Conservation (phyloP, 2,329 filamentous ascomycete species). For the Hypoxylon sp. region DNA sequence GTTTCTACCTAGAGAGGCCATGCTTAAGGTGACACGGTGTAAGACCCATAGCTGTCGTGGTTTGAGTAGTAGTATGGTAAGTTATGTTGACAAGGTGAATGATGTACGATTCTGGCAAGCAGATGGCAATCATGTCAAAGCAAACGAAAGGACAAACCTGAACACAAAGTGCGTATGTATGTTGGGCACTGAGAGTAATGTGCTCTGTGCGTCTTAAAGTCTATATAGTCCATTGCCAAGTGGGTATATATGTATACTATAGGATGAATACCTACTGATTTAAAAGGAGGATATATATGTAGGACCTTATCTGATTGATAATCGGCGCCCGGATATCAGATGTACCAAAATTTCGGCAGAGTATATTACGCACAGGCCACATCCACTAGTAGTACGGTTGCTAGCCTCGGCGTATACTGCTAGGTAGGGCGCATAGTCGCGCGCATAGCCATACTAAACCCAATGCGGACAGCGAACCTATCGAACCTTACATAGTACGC, state of each 20-base stretch:
- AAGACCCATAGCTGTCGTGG: neutral
- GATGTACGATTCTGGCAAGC: slow-evolving; percentile 12
- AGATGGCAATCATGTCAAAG: slow-evolving; percentile 10
- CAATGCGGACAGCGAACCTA: neutral
- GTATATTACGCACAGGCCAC: slow-evolving; percentile 22
- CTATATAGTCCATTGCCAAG: neutral
- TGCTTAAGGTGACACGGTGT: neutral
- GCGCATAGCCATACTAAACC: slow-evolving; percentile 12
- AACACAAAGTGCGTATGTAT: neutral
- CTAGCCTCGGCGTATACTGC: no score
- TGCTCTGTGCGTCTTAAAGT: neutral
- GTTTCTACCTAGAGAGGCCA: neutral
- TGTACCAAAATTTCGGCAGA: neutral
- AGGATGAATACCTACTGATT: no score
- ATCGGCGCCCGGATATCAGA: slow-evolving; percentile 1
- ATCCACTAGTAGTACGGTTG: no score
- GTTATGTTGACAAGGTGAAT: neutral
- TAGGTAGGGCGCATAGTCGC: neutral
- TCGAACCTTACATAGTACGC: neutral
- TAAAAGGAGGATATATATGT: neutral
- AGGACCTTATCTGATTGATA: neutral
- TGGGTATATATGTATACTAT: neutral
- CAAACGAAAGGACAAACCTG: slow-evolving; percentile 17
- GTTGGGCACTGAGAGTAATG: neutral
- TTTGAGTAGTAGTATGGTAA: neutral